Conservation (phyloP, 1,139 yeast genomes). For the Suhomyces yuchorum region DNA sequence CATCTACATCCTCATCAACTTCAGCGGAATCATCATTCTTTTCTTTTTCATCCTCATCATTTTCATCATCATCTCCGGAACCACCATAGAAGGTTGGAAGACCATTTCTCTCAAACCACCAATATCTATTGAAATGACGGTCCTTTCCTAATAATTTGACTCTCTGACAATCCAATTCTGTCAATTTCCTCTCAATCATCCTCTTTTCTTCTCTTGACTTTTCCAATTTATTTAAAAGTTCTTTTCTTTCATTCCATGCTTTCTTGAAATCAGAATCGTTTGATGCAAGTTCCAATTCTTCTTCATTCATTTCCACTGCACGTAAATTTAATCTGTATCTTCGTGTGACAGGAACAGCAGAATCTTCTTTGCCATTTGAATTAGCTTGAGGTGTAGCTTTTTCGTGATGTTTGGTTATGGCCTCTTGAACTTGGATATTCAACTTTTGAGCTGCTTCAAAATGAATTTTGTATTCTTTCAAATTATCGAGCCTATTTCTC, state of each 20-base stretch:
- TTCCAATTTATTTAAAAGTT: slow-evolving; percentile 42
- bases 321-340: slow-evolving; percentile 34
- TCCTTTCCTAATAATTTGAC: slow-evolving; percentile 80
- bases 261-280: slow-evolving; percentile 49
- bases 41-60: slow-evolving; percentile 39
- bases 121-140: slow-evolving; percentile 79
- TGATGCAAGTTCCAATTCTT: slow-evolving; percentile 52
- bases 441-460: slow-evolving; percentile 53
- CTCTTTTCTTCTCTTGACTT: slow-evolving; percentile 49
- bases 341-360: slow-evolving; percentile 15
- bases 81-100: slow-evolving; percentile 59
- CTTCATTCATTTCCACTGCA: slow-evolving; percentile 47
- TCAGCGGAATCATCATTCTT: slow-evolving; percentile 41
- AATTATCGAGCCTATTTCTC: slow-evolving; percentile 67
- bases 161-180: slow-evolving; percentile 77
- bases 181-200: slow-evolving; percentile 56
- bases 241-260: slow-evolving; percentile 46
- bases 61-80: slow-evolving; percentile 39
- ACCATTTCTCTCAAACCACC: slow-evolving; percentile 95
- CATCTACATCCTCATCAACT: slow-evolving; percentile 42
- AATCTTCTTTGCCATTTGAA: slow-evolving; percentile 6
- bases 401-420: slow-evolving; percentile 17
- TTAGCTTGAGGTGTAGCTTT: slow-evolving; percentile 1
- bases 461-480: slow-evolving; percentile 57
- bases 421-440: slow-evolving; percentile 41